Conservation (phyloP, 2,329 filamentous ascomycete species). For the Paecilomyces dactylethromorphus region DNA sequence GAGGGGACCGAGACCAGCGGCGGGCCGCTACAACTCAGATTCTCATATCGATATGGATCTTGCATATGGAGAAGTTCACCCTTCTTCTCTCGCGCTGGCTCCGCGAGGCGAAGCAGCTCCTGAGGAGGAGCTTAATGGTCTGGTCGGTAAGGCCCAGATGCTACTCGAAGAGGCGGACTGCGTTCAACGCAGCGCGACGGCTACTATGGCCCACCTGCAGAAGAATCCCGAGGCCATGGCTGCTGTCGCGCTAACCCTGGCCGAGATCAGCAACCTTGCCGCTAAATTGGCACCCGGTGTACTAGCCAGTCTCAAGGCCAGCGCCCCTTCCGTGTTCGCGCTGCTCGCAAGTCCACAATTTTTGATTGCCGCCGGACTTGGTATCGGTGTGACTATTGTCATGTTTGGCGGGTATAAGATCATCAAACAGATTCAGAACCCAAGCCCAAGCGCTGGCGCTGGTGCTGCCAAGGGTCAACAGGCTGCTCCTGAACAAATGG, state of each 20-base stretch:
- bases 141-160: slow-evolving; percentile 68
- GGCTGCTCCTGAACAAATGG: slow-evolving; percentile 12
- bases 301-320: slow-evolving; percentile 66
- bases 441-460: neutral
- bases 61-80: slow-evolving; percentile 81
- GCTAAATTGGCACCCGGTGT: slow-evolving; percentile 80
- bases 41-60: slow-evolving; percentile 74
- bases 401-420: slow-evolving; percentile 97
- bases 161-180: slow-evolving; percentile 84
- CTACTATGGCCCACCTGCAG: slow-evolving; percentile 74
- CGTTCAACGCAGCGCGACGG: slow-evolving; percentile 72
- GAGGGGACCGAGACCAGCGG: slow-evolving; percentile 17
- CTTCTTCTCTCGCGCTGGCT: slow-evolving; percentile 45
- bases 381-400: slow-evolving; percentile 88
- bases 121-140: slow-evolving; percentile 54
- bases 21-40: slow-evolving; percentile 24
- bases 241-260: slow-evolving; percentile 84
- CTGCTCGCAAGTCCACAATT: slow-evolving; percentile 88
- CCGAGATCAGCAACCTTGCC: slow-evolving; percentile 77
- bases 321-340: slow-evolving; percentile 78
- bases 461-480: neutral
- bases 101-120: slow-evolving; percentile 29
- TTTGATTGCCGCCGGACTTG: slow-evolving; percentile 82
- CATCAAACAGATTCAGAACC: slow-evolving; percentile 69
- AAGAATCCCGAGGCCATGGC: slow-evolving; percentile 86